Evolutionary conservation across 2,329 filamentous ascomycete genomes (phyloP).

Genomic region (Fusarium algeriense): DNA sequence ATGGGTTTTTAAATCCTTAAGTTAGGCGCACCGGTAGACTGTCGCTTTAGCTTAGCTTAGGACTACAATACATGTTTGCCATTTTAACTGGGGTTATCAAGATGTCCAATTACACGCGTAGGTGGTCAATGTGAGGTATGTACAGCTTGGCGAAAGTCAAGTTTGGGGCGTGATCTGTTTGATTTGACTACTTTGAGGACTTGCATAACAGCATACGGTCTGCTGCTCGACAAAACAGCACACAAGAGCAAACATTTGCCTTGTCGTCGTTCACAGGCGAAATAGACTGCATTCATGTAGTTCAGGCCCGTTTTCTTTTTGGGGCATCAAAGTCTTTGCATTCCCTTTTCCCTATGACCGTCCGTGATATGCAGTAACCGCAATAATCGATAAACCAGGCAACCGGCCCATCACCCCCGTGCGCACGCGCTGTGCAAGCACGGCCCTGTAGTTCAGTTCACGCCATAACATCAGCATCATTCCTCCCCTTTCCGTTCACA

Average conservation of each 20-base stretch:
- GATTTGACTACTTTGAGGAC: constrained; percentile 14
- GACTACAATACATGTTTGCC: constrained; percentile 17
- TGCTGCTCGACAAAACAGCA: constrained; percentile 1
- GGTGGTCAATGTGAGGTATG: neutral
- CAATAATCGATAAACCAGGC: constrained; percentile 55
- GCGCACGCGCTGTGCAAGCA: constrained; percentile 29
- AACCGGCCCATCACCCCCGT: constrained; percentile 49
- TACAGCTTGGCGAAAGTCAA: neutral
- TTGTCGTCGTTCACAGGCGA: constrained; percentile 24
- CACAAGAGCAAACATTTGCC: neutral
- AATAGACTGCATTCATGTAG: constrained; percentile 20
- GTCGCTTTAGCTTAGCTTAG: constrained; percentile 3
- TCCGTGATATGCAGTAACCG: constrained; percentile 61
- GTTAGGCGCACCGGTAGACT: constrained; percentile 5
- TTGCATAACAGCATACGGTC: neutral
- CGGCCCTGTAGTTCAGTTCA: constrained; percentile 35
- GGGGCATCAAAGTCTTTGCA: constrained; percentile 55
- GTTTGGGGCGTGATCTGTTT: constrained; percentile 4
- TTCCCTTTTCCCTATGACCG: constrained; percentile 62
- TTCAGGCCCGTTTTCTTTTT: constrained; percentile 44
- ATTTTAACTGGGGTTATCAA: neutral
- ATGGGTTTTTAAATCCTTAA: constrained; percentile 12
- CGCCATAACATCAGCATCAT: constrained; percentile 39
- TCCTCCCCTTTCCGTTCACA: constrained; percentile 41
- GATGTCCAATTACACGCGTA: neutral